Conservation (phyloP, 1,284 basidiomycete species). For the Cystobasidium pallidum region DNA sequence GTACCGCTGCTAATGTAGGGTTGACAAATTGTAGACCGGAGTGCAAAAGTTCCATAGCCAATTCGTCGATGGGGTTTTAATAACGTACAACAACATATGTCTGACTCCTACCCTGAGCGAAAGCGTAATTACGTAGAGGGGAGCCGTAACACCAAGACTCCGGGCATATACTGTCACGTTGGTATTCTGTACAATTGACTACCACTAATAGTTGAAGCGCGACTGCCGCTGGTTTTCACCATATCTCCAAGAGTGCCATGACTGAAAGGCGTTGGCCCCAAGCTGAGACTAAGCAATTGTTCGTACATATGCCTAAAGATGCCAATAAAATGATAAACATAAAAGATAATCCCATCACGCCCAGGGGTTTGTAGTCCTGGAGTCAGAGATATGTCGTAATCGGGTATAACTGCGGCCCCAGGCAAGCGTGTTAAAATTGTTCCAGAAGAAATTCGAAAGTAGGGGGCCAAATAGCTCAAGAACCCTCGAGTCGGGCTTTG, state of each 20-base stretch:
- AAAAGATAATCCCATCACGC: not conserved
- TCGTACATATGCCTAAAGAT: slow-evolving; percentile 3
- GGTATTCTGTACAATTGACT: slow-evolving; percentile 13
- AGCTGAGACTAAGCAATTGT: slow-evolving; percentile 20
- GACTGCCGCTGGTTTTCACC: slow-evolving; percentile 1
- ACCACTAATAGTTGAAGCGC: not conserved
- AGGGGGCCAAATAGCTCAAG: not conserved
- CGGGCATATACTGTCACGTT: not conserved
- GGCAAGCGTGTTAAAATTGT: slow-evolving; percentile 1
- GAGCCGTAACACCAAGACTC: not conserved
- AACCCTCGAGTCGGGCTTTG: not conserved
- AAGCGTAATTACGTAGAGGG: too few species aligned
- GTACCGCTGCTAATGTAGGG: too few species aligned
- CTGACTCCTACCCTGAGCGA: not conserved
- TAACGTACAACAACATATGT: not conserved
- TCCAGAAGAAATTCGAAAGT: slow-evolving; percentile 25
- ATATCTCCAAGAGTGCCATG: slow-evolving; percentile 18
- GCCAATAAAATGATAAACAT: slow-evolving; percentile 10
- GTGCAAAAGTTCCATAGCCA: too few species aligned
- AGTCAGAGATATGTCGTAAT: not conserved
- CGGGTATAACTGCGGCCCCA: not conserved
- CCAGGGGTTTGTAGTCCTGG: not conserved
- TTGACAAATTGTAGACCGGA: too few species aligned
- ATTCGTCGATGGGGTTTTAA: not conserved
- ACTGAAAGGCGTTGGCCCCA: slow-evolving; percentile 3